phyloP scores from a whole-genome alignment of 2,329 filamentous ascomycete genomes.

The Fusarium papillatum region DNA sequence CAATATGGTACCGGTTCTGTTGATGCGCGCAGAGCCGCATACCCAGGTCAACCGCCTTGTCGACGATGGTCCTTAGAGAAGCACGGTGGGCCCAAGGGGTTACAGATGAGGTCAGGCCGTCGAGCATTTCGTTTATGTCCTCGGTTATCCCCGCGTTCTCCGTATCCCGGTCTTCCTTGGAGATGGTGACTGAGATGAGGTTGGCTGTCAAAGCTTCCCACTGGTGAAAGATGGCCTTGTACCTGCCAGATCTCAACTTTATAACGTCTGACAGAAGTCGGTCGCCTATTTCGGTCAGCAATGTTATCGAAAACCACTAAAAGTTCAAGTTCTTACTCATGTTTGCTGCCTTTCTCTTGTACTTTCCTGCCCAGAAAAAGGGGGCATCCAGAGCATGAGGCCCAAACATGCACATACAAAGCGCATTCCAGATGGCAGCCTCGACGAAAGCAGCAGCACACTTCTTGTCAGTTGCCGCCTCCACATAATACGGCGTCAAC shows the following conservation, averaged over 20 bases:
- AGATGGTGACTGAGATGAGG: not conserved
- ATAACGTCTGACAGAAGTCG: not conserved
- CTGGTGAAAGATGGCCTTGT: not conserved
- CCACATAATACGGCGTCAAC: too few relatives aligned
- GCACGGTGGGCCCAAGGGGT: too few relatives aligned
- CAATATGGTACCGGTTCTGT: not conserved
- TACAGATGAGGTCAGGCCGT: too few relatives aligned
- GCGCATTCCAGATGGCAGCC: not conserved
- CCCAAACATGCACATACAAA: not conserved
- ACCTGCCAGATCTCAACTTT: not conserved
- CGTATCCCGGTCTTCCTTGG: not conserved
- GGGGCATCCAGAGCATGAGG: not conserved
- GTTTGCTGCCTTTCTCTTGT: accelerated
- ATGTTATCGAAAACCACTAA: not conserved
- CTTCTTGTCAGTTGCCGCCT: too few relatives aligned
- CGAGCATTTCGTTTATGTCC: not conserved
- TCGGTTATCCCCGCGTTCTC: not conserved
- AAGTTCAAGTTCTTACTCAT: not conserved
- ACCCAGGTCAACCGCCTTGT: not conserved
- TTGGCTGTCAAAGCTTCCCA: not conserved
- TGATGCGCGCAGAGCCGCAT: not conserved
- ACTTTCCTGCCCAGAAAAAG: not conserved
- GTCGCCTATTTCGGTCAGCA: not conserved
- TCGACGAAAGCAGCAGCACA: not conserved
- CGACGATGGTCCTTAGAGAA: not conserved